Evolutionary conservation across 495 filamentous ascomycete genomes (phyloP), one percentile per base, ranked within the genome.

Genomic region (Oleoguttula mirabilis): DNA sequence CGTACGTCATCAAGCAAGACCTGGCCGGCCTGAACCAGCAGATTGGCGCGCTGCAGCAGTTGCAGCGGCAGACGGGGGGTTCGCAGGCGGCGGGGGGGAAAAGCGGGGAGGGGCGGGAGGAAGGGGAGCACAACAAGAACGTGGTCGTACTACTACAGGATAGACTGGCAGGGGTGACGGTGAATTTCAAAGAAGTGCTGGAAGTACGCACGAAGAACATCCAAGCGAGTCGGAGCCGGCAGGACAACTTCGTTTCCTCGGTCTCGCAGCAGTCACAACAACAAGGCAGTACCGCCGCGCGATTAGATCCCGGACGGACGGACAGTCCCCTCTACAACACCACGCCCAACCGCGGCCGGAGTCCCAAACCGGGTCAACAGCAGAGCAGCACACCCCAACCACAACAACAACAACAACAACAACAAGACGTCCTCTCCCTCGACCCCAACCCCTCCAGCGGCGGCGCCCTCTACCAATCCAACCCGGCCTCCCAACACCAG

Each of bases 191-290:
- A 61, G 88, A 95, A 51, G 88, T 96, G 0, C 71, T 96, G 10
- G 90, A 98, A 58, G 85, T 94, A 17, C 79, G 90, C 22, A 98
- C 90, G 33, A 94, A 95, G 67, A 98, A 98, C 61, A 94, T 96
- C 37, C 92, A 95, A 61, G 92, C 92, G 10, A 88, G 84, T 32
- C 73, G 85, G 25, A 80, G 84, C 31, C 67, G 90, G 43, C 95
- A 90, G 36, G 92, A 98, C 60, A 90, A 95, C 55, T 98, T 98
- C 48, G 83, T 96, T 17, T 88, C 83, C 2, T 85, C 82, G 10
- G 85, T 92, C 30, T 75, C 81, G 30, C 85, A 88, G 43, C 76
- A 82, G 23, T 12, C 21, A 1, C 37, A 84, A 47, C 71, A 68
- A 3, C n/a, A n/a, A n/a, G n/a, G n/a, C n/a, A n/a, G n/a, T n/a